A percentile compares a stretch with the other conserved stretches of the same genome.
Conservation (phyloP, 352 stramenopile species). For the Globisporangium mamillatum region DNA sequence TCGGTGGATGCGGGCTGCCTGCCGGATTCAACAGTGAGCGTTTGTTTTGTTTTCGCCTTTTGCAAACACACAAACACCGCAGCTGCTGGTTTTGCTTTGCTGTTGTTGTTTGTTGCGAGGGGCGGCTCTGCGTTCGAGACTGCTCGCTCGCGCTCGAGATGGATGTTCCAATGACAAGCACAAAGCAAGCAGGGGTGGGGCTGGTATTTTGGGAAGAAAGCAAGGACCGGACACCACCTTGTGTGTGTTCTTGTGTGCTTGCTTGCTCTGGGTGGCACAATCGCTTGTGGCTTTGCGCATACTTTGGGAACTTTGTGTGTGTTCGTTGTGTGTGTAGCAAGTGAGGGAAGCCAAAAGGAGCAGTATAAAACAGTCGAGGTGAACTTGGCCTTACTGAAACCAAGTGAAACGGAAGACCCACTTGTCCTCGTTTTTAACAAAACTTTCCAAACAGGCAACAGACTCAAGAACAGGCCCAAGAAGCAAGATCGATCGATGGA, state of each 20-base stretch:
- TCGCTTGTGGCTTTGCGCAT: neutral
- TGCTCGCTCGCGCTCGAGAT: neutral
- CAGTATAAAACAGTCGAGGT: neutral
- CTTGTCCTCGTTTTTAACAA: conserved; percentile 1
- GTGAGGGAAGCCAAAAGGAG: neutral
- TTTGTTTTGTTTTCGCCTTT: neutral
- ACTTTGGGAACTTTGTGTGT: neutral
- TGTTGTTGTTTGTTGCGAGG: conserved; percentile 8
- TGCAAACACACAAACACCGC: conserved; percentile 7
- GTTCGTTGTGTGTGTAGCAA: neutral
- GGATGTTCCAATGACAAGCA: neutral
- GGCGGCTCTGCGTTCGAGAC: neutral
- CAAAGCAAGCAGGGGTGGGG: neutral
- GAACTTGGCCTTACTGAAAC: conserved; percentile 5
- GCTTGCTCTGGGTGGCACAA: neutral
- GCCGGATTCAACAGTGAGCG: conserved; percentile 10
- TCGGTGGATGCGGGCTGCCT: conserved; percentile 3
- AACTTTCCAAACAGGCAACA: neutral
- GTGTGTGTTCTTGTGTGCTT: neutral
- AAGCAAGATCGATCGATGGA: neutral
- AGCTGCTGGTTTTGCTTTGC: conserved; percentile 1
- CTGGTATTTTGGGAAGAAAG: conserved; percentile 10
- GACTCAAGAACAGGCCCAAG: neutral
- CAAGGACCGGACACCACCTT: neutral
- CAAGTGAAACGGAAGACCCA: conserved; percentile 2